Evolutionary conservation across 495 filamentous ascomycete species (phyloP).

Genomic region (Daldinia caldariorum): DNA sequence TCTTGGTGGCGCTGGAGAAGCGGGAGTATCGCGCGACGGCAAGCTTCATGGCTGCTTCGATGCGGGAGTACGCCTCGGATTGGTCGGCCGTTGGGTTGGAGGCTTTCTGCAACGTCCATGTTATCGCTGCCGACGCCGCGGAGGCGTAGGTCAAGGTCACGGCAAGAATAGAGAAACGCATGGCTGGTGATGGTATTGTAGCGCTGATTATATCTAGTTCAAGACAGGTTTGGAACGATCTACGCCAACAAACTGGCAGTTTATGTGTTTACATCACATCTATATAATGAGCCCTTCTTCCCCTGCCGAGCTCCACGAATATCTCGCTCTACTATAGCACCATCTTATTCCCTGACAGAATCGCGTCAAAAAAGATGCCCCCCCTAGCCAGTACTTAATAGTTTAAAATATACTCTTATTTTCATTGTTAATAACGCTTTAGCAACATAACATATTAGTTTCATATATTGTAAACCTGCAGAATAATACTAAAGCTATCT

Average conservation of each 20-base stretch:
- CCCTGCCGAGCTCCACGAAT: not conserved
- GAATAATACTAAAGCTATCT: no score
- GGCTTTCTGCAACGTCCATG: conserved; percentile 46
- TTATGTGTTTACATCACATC: no score
- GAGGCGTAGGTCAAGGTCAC: conserved; percentile 38
- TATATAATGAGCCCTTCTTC: not conserved
- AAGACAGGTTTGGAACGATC: conserved; percentile 1
- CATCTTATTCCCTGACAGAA: not conserved
- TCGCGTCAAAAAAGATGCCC: no score
- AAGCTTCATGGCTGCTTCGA: conserved; percentile 51
- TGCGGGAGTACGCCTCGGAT: conserved; percentile 51
- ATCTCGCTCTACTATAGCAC: not conserved
- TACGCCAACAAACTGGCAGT: not conserved
- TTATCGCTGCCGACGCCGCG: conserved; percentile 46
- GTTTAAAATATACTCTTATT: no score
- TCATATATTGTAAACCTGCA: no score
- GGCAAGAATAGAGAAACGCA: conserved; percentile 48
- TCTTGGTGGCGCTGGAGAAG: conserved; percentile 48
- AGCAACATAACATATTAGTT: no score
- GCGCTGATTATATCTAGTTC: not conserved
- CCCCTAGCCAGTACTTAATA: no score
- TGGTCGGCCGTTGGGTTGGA: conserved; percentile 52
- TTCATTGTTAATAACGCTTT: no score
- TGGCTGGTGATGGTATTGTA: conserved; percentile 24
- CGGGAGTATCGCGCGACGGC: conserved; percentile 52